Base-by-base conservation (phyloP, 108 stramenopile species). In the Parietichytrium sp. region DNA sequence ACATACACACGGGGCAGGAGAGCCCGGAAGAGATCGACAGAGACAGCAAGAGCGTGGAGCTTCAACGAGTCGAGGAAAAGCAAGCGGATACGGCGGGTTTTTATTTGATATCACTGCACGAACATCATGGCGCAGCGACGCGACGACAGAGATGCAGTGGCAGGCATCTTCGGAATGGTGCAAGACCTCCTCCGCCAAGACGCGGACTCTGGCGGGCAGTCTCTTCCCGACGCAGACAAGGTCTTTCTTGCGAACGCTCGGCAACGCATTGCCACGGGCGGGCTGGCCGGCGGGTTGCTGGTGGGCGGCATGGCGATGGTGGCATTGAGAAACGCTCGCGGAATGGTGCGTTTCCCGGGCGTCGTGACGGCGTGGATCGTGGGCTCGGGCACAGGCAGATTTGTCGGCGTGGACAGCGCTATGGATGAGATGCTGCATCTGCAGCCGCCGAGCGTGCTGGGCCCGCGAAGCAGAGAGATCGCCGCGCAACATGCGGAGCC, bases 151-250 rank as follows among this genome's bases (percentile, higher is more conserved):
- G 38, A 27, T 6, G 33, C 61, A 6, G 23, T 72, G 61, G 38
- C 45, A 8, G 45, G 20, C 20, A 72, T 72, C 3, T 25, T 72
- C 16, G 61, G 45, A 42, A 42, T 72, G 15, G 61, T 72, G 16
- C 61, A 42, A n/a, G 61, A 33, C n/a, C 61, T 72, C 33, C 36
- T 45, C 33, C 61, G 61, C 42, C n/a, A n/a, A n/a, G 61, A 33
- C 29, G 61, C 36, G 61, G 45, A 38, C 23, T 45, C 61, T 16
- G 61, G 61, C 1, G 61, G 45, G 61, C 36, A 72, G 38, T 45
- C 18, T 16, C 18, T 72, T 16, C 36, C 38, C 1, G 61, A 10
- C 6, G 61, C 36, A 10, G 61, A 72, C 42, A 42, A 45, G 15
- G 16, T 16, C 42, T 72, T 72, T 25, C n/a, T 72, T 33, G 38